A percentile compares a stretch with the other conserved stretches of the same genome.
Evolutionary conservation across 768 basidiomycete species (phyloP).

Genomic region (Pleurotus ostreatus): DNA sequence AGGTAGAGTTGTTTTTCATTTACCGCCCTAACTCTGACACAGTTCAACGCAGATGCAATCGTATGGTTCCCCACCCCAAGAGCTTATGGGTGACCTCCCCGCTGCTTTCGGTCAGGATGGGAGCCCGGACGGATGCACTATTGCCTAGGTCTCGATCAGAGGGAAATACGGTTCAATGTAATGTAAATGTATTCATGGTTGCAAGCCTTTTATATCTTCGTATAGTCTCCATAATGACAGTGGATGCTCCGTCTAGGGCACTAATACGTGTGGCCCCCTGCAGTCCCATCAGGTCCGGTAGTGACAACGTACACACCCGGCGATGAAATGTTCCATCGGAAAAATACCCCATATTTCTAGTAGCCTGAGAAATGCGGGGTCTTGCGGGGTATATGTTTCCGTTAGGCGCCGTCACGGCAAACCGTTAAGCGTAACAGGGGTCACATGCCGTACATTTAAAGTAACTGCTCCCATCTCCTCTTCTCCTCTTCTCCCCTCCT

Average conservation of each 20-base stretch:
- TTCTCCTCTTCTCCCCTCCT: background rate
- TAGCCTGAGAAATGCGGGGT: slow-evolving; percentile 3
- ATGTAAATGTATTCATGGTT: slow-evolving; percentile 6
- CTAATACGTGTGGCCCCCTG: too few relatives aligned
- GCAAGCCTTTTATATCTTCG: background rate
- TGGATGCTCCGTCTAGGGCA: too few relatives aligned
- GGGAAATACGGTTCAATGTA: background rate
- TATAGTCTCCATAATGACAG: background rate
- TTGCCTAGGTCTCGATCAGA: slow-evolving; percentile 16
- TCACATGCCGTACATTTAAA: slow-evolving; percentile 1
- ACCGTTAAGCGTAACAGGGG: slow-evolving; percentile 4
- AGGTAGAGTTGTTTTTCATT: slow-evolving; percentile 38
- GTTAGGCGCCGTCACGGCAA: slow-evolving; percentile 1
- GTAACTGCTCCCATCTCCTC: background rate
- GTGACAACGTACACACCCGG: background rate
- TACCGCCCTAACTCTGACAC: background rate
- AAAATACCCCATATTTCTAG: too few relatives aligned
- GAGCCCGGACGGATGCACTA: slow-evolving; percentile 20
- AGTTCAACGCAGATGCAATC: slow-evolving; percentile 59
- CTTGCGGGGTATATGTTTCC: background rate
- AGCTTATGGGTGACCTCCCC: slow-evolving; percentile 82
- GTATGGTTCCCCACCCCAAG: slow-evolving; percentile 71
- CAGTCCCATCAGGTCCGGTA: too few relatives aligned
- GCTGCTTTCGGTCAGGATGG: slow-evolving; percentile 64
- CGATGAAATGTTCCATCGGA: too few relatives aligned